Evolutionary conservation across 352 stramenopile species (phyloP), one percentile per base, ranked within the genome.

Genomic region (Albugo laibachii): DNA sequence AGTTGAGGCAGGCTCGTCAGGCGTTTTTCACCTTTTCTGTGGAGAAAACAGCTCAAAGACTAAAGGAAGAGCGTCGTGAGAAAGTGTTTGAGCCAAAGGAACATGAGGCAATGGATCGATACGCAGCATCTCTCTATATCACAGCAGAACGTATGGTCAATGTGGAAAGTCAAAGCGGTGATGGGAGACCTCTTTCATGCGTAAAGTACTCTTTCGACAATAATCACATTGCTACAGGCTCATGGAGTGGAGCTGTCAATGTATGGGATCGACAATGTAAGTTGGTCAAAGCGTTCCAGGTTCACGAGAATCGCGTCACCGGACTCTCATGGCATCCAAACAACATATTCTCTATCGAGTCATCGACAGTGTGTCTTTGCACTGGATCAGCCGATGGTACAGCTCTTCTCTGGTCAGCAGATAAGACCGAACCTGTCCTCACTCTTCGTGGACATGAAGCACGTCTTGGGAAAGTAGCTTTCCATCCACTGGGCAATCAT

Each of bases 201-300:
- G 72, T 89, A 18, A 51, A 65, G 31, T 89, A 67, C 56, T 73
- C 77, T 0, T 50, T 52, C 13, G 72, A 92, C 54, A 66, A 65
- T 11, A 60, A 59, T 27, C 59, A 78, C 47, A 58, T 91, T 5
- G 75, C 80, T 6, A 97, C 91, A 1, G 93, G 83, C 0, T 95
- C 88, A 37, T 97, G 88, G 86, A 95, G 73, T 58, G 89, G 81
- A 40, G 67, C 82, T 5, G 89, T 97, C 12, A 96, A 97, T 59
- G 62, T 97, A 16, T 98, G 92, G 92, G 76, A 97, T 52, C 63
- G 72, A 15, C 63, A 58, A 3, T 79, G 70, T 34, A 59, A 65
- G 15, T 59, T 80, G 55, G 48, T 78, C 42, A 75, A 84, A 46
- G 66, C 84, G 6, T 87, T 93, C 37, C 69, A 73, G 14, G 85